Evolutionary conservation across 306 rosid genomes (phyloP), one percentile per base, ranked within the genome.

Genomic region (cucumber (Cucumis sativus)): DNA sequence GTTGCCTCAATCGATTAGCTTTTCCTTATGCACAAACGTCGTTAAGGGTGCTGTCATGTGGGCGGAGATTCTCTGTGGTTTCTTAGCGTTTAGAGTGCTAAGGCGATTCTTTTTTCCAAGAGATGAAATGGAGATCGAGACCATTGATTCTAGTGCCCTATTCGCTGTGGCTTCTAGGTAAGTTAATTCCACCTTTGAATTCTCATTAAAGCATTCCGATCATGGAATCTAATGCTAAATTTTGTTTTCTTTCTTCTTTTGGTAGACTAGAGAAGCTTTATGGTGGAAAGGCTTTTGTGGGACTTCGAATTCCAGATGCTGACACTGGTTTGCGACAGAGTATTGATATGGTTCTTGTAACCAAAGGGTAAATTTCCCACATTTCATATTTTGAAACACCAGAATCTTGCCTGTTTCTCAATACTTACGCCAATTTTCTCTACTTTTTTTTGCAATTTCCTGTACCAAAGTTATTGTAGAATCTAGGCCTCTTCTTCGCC

Each of bases 231-330:
- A 10, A 37, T 45, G 12, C 43, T 80, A 6, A 74, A 62, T 76
- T 17, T 56, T 57, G 25, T 25, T 8, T 49, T 23, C 39, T 72
- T 30, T 13, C 30, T 11, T 51, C 17, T 52, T 66, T 77, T 56
- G 52, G 13, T 80, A 92, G 97, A 82, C 85, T 94, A 74, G 83
- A 82, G 62, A 90, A 92, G 90, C 82, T 90, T 79, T 89, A 87
- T 30, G 93, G 93, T 51, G 97, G 89, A 51, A 90, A 84, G 75
- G 89, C 83, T 14, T 87, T 82, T 71, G 88, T 84, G 6, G 98
- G 96, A 67, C 96, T 95, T 79, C 91, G 97, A 21, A 89, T 95
- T 80, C 98, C 98, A 0, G 98, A 94, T 80, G 91, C 97, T n/a
- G 97, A 92, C 67, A 81, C 95, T 47, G 85, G 89, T 68, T 81